phyloP scores from a whole-genome alignment of 1,139 yeast species.

The Candida sanyaensis region DNA sequence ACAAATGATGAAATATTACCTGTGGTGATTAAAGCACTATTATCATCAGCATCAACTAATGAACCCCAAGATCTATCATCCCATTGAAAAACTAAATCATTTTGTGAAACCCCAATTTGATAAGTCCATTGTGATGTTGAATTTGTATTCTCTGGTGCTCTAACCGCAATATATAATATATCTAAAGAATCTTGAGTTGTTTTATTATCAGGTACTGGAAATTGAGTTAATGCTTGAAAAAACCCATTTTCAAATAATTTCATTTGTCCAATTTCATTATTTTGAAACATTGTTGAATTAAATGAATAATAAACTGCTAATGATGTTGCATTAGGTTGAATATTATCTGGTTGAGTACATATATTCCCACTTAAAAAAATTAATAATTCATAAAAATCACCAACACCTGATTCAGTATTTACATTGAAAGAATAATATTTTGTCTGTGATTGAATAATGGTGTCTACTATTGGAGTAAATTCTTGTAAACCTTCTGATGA shows the following conservation, averaged over 20 bases:
- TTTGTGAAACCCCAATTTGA: slow-evolving; percentile 70
- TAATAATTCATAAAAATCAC: slow-evolving; percentile 52
- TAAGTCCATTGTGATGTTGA: slow-evolving; percentile 53
- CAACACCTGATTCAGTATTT: slow-evolving; percentile 47
- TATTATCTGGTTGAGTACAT: slow-evolving; percentile 48
- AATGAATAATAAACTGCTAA: slow-evolving; percentile 53
- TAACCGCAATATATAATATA: slow-evolving; percentile 50
- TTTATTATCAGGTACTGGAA: neutral
- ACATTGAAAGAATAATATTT: slow-evolving; percentile 49
- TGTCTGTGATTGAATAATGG: slow-evolving; percentile 39
- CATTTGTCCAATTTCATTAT: slow-evolving; percentile 34
- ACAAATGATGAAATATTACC: slow-evolving; percentile 48
- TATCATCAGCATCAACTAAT: slow-evolving; percentile 73
- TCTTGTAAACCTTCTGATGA: slow-evolving; percentile 36
- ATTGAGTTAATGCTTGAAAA: slow-evolving; percentile 53
- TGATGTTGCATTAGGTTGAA: slow-evolving; percentile 31
- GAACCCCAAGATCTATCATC: slow-evolving; percentile 60
- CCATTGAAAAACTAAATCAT: slow-evolving; percentile 69
- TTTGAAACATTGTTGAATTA: slow-evolving; percentile 39
- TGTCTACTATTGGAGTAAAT: slow-evolving; percentile 44
- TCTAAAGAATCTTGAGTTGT: slow-evolving; percentile 3
- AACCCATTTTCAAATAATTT: slow-evolving; percentile 48
- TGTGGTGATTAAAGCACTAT: slow-evolving; percentile 68
- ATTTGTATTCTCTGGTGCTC: slow-evolving; percentile 45
- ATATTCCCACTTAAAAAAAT: slow-evolving; percentile 63